Base-by-base conservation (phyloP, 306 rosid genomes). In the Biancaea sappan region DNA sequence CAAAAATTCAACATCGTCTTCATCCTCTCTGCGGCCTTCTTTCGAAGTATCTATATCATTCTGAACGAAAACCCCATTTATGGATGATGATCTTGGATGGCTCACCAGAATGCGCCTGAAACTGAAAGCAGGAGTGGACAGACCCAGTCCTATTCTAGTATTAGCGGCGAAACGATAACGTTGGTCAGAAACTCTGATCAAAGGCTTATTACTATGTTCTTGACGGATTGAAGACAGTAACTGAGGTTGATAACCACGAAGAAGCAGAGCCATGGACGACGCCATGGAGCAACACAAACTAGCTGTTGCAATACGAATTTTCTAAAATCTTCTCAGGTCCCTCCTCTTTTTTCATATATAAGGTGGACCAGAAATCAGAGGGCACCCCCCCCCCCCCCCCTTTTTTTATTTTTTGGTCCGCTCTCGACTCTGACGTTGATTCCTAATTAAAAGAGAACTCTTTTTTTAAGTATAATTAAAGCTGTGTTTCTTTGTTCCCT, bases 51-150 rank as follows among this genome's bases (percentile, higher is more conserved):
- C 85, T 47, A 83, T 47, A 73, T 54, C 66, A 52, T 79, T 80
- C 32, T 78, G 84, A 14, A 86, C 41, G 1, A 89, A 87, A 24
- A 86, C 66, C 29, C 92, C 97, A 19, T 88, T 81, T 24, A 91
- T 76, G 44, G 93, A 86, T 2, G 96, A 84, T 12, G 97, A 89
- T 31, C 83, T 86, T 9, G 40, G 44, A 4, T 81, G 73, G 14
- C 41, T 32, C 8, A 68, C 46, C 19, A 77, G 46, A 73, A 72
- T 35, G 64, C 87, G 81, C 19, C 70, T 63, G 53, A 82, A 26
- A 29, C 35, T 14, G 8, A 77, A 79, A n/a, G 40, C 15, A 40
- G 43, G 51, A 19, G 26, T 4, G 2, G 85, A 77, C 19, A 66
- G 44, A 76, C 76, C 25, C 16, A 61, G 13, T 21, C 72, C 81